Conservation (phyloP, 2,329 filamentous ascomycete genomes). For the Nemania bipapillata region DNA sequence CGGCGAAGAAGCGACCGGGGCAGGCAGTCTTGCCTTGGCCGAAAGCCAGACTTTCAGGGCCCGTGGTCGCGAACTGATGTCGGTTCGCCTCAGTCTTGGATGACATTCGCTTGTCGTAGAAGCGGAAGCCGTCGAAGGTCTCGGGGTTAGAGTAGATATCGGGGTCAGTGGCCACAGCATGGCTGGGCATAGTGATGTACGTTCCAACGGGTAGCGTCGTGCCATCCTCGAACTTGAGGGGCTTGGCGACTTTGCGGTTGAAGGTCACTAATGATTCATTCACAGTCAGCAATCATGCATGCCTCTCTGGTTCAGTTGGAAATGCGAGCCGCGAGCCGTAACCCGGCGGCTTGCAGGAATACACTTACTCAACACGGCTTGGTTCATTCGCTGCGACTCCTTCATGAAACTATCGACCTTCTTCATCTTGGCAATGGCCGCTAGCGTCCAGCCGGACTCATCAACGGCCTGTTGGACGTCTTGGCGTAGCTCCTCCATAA, state of each 20-base stretch:
- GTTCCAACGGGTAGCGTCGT: slow-evolving; percentile 36
- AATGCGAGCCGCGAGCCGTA: too few species aligned
- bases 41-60: slow-evolving; percentile 37
- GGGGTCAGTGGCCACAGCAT: slow-evolving; percentile 36
- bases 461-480: slow-evolving; percentile 35
- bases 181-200: slow-evolving; percentile 39
- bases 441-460: slow-evolving; percentile 41
- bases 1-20: slow-evolving; percentile 40
- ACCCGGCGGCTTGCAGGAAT: background rate
- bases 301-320: background rate
- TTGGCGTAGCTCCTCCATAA: slow-evolving; percentile 38
- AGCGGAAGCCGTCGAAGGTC: slow-evolving; percentile 37
- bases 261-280: slow-evolving; percentile 32
- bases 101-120: slow-evolving; percentile 40
- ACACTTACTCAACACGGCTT: slow-evolving; percentile 40
- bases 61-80: slow-evolving; percentile 39
- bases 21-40: slow-evolving; percentile 41
- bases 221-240: slow-evolving; percentile 36
- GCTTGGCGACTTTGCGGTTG: slow-evolving; percentile 35
- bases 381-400: slow-evolving; percentile 42
- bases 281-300: slow-evolving; percentile 23
- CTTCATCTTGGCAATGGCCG: slow-evolving; percentile 40
- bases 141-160: slow-evolving; percentile 40
- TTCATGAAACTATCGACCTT: slow-evolving; percentile 41
- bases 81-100: slow-evolving; percentile 38